Evolutionary conservation across 2,329 filamentous ascomycete genomes (phyloP), one percentile per base, ranked within the genome.

Genomic region (Fusarium multiceps): DNA sequence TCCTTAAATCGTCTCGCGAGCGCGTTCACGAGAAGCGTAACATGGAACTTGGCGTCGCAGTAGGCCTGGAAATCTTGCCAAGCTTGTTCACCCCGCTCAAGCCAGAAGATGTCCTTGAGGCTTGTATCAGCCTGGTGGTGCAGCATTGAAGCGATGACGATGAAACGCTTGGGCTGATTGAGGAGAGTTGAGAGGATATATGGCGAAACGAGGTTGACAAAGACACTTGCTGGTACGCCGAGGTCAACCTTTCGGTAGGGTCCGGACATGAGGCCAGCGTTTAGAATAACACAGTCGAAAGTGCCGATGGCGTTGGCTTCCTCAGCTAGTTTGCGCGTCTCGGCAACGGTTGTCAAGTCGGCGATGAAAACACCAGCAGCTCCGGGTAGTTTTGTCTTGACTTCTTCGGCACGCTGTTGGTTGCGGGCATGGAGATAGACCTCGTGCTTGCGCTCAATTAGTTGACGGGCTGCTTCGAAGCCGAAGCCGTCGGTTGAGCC

Each of bases 401-500:
- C 66, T 16, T 72, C 55, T 6, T 62, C 66, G 21, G 72, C 72
- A 16, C 72, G 72, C 13, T 66, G 42, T 30, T 68, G 59, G 20
- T 55, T 74, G 12, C 72, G 68, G 1, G 69, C 72, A 34, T 74
- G 72, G 25, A 74, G 72, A 46, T 68, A 71, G 49, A 74, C 72
- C 14, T 60, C 57, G 47, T 74, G 66, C 21, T 66, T 68, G 21
- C 65, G 68, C 23, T 74, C 58, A 18, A 71, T 51, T 6, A 74
- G 72, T 32, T 72, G 72, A 23, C 70, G 70, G 34, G 72, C 72
- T 37, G 72, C 51, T 41, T 68, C 70, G 23, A 72, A 59, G 54
- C 72, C 72, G 34, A 74, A 68, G 42, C 72, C 72, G n/a, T 74
- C 72, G 25, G 69, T 67, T 27, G 72, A 74, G 8, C 72, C 72